Percentiles rank a stretch among this genome's conserved stretches.
These are phyloP conservation scores for Asterophora lycoperdoides DNA, from an alignment of 768 basidiomycete species.

Conservation along the genomic window DNA sequence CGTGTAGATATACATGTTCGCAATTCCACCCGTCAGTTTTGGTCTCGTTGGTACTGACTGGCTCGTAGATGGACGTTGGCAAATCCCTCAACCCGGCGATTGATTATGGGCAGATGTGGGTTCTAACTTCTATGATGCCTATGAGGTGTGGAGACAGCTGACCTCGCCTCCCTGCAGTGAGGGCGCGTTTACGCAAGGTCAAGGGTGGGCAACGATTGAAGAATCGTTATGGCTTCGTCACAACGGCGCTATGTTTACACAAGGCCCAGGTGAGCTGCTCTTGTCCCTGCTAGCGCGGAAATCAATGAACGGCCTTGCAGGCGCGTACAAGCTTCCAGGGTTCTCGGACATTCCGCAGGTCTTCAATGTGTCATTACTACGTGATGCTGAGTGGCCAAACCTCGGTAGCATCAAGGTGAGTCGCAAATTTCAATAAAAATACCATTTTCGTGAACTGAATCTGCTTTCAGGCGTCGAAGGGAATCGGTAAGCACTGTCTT, in stretches of 20 bases:
- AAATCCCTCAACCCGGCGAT: conserved; percentile 16
- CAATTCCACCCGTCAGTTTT: neutral
- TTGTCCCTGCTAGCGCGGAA: neutral
- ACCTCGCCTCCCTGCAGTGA: neutral
- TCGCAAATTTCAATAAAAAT: neutral
- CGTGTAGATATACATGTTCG: conserved; percentile 15
- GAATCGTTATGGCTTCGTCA: conserved; percentile 17
- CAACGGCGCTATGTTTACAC: conserved; percentile 16
- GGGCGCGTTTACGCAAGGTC: conserved; percentile 15
- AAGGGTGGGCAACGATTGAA: conserved; percentile 16
- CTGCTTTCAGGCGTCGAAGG: conserved; percentile 7
- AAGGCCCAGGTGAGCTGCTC: conserved; percentile 8
- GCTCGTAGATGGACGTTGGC: conserved; percentile 15
- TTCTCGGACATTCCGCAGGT: conserved; percentile 16
- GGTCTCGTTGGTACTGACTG: neutral
- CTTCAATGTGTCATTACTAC: conserved; percentile 16
- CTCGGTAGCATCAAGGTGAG: conserved; percentile 13
- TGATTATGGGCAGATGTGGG: conserved; percentile 16
- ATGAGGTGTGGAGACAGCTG: too few relatives aligned
- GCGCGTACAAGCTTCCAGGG: conserved; percentile 16
- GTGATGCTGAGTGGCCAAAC: conserved; percentile 17
- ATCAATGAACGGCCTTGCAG: conserved; percentile 2
- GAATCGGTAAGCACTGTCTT: conserved; percentile 8
- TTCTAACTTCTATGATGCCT: neutral
- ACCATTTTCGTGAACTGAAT: neutral